phyloP scores from a whole-genome alignment of 768 basidiomycete genomes.

The Calvatia gigantea region DNA sequence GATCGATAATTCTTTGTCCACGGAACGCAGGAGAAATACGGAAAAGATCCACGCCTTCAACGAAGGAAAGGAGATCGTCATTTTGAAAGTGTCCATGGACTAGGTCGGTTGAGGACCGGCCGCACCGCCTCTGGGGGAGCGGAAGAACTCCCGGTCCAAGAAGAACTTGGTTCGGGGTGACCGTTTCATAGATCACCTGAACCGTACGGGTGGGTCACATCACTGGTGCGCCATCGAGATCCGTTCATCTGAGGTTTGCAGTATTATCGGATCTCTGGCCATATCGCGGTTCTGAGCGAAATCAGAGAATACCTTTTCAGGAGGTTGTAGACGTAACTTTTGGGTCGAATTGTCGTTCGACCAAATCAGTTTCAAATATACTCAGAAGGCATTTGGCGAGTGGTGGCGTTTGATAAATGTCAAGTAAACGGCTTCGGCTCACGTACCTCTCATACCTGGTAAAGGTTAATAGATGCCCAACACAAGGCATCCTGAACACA shows the following conservation, averaged over 20 bases:
- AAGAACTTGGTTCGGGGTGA: not conserved
- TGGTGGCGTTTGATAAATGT: slow-evolving; percentile 41
- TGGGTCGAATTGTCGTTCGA: slow-evolving; percentile 14
- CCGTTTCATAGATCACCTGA: slow-evolving; percentile 8
- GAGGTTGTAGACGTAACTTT: slow-evolving; percentile 1
- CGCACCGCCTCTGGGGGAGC: slow-evolving; percentile 7
- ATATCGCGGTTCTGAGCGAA: slow-evolving; percentile 13
- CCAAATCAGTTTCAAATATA: slow-evolving; percentile 12
- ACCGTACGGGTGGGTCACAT: slow-evolving; percentile 10
- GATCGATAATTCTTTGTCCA: slow-evolving; percentile 11
- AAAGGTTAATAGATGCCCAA: slow-evolving; percentile 39
- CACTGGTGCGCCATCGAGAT: slow-evolving; percentile 8
- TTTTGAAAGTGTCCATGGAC: slow-evolving; percentile 9
- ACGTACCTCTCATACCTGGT: slow-evolving; percentile 34
- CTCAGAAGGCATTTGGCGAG: slow-evolving; percentile 33
- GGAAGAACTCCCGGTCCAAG: slow-evolving; percentile 7
- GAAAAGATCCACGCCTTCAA: not conserved
- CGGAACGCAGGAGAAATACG: slow-evolving; percentile 8
- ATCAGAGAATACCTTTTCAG: slow-evolving; percentile 10
- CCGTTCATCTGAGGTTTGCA: slow-evolving; percentile 1
- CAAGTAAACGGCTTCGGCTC: slow-evolving; percentile 38
- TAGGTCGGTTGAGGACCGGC: slow-evolving; percentile 7
- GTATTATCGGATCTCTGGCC: slow-evolving; percentile 23
- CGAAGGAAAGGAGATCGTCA: slow-evolving; percentile 12
- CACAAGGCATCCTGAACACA: slow-evolving; percentile 26